Conservation (phyloP, 192 early-diverging fungal species). For the Backusella mclennaniae region DNA sequence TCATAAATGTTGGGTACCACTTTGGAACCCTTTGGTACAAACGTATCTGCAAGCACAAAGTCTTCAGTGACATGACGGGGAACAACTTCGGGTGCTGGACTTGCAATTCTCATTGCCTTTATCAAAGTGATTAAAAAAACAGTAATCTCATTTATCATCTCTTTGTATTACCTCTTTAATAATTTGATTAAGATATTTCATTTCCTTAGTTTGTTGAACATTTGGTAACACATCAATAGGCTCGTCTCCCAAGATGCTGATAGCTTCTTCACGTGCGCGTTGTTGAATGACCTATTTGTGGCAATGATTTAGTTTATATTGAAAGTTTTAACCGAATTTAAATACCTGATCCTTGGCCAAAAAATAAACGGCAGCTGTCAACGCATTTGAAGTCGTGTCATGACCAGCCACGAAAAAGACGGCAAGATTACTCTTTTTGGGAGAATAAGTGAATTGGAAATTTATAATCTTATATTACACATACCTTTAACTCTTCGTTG, state of each 20-base stretch:
- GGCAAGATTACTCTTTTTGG: slow-evolving; percentile 18
- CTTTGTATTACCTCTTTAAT: slow-evolving; percentile 41
- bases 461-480: not conserved
- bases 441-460: too few species aligned
- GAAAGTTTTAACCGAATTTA: not conserved
- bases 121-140: not conserved
- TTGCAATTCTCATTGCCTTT: slow-evolving; percentile 9
- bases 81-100: not conserved
- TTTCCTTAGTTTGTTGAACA: slow-evolving; percentile 49
- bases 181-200: slow-evolving; percentile 49
- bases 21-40: slow-evolving; percentile 24
- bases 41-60: slow-evolving; percentile 1
- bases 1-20: slow-evolving; percentile 10
- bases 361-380: slow-evolving; percentile 45
- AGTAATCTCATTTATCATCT: not conserved
- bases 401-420: slow-evolving; percentile 60
- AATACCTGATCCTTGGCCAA: slow-evolving; percentile 40
- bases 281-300: slow-evolving; percentile 41
- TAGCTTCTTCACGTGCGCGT: slow-evolving; percentile 52
- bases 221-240: slow-evolving; percentile 47
- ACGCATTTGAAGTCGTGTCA: slow-evolving; percentile 56
- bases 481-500: not conserved
- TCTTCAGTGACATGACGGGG: slow-evolving; percentile 24
- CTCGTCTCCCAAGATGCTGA: slow-evolving; percentile 50
- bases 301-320: not conserved